Base-by-base conservation (phyloP, 768 basidiomycete species). In the Holtermanniella nyarrowii region DNA sequence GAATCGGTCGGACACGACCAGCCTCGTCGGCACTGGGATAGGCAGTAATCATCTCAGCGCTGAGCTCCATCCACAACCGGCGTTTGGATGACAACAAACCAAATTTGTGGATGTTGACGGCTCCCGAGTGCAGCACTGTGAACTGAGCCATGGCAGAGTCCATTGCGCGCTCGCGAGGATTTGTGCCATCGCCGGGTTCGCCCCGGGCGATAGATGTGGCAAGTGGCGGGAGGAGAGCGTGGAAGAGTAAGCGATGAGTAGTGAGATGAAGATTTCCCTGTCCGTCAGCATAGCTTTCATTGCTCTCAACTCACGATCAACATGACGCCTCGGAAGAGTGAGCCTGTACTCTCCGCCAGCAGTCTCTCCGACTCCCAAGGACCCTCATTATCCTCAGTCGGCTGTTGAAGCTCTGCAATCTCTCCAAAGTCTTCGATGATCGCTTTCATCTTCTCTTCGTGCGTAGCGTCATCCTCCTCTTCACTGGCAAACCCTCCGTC, bases 211-310 rank as follows among this genome's bases (percentile, higher is more conserved):
- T 37, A 16, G 42, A 44, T 26, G 45, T 20, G 31, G 47, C 24
- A 22, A 74, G 73, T 0, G 78, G 73, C 14, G 80, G 75, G 18
- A 84, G 65, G 10, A 80, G 76, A 1, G 82, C 82, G 58, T 83
- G 82, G 63, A 84, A 84, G 0, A 80, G 72, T 18, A 83, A 55
- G 3, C 82, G 77, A 65, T 83, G 81, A 0, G 80, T 81, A 0
- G 82, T 84, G 18, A 83, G 64, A 62, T 83, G 81, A 16, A 82
- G 70, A 26, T 80, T 79, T 5, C 82, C 80, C 76, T 79, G 43
- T 3, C 12, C n/a, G 22, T 48, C 39, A 55, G 50, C 12, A 37
- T 42, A 60, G 48, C 14, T 21, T 50, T n/a, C n/a, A 12, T 23
- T 27, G 25, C 11, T 22, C 51, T 45, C 49, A 20, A 43, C 58